Evolutionary conservation across 371 early-diverging fungal species (phyloP).

Genomic region (Mortierella sp.): DNA sequence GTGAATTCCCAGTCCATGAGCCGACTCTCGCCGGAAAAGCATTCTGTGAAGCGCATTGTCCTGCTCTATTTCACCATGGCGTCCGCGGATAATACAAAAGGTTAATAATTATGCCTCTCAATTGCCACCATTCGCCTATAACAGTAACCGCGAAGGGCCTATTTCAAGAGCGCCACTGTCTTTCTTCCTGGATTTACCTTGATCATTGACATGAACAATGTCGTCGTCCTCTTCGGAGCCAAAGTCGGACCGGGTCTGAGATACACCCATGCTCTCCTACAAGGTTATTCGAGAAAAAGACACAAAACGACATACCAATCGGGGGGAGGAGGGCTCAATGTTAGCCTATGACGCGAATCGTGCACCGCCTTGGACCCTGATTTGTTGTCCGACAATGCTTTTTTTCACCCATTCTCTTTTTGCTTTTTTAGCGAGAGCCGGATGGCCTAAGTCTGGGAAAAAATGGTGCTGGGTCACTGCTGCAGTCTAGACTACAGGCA

Average conservation of each 20-base stretch:
- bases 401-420: neutral
- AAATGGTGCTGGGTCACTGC: conserved; percentile 1
- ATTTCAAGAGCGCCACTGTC: neutral
- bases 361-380: conserved; percentile 12
- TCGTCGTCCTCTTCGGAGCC: conserved; percentile 55
- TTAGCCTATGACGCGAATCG: conserved; percentile 6
- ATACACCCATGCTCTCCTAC: conserved; percentile 49
- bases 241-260: conserved; percentile 36
- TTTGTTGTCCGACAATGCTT: conserved; percentile 15
- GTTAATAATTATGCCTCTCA: neutral
- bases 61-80: neutral
- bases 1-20: conserved; percentile 47
- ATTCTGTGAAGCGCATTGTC: conserved; percentile 28
- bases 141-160: neutral
- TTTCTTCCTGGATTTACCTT: conserved; percentile 18
- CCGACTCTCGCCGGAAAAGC: conserved; percentile 34
- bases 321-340: neutral
- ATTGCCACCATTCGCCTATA: neutral
- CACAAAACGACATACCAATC: neutral
- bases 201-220: conserved; percentile 45
- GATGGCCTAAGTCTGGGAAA: neutral
- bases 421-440: neutral
- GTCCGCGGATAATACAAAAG: neutral
- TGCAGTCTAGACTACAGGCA: neutral
- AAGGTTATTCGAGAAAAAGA: neutral